A percentile compares a stretch with the other conserved stretches of the same genome.
These are phyloP conservation scores for Zygosaccharomyces bisporus DNA, from an alignment of 805 yeast species.

Conservation along the genomic window DNA sequence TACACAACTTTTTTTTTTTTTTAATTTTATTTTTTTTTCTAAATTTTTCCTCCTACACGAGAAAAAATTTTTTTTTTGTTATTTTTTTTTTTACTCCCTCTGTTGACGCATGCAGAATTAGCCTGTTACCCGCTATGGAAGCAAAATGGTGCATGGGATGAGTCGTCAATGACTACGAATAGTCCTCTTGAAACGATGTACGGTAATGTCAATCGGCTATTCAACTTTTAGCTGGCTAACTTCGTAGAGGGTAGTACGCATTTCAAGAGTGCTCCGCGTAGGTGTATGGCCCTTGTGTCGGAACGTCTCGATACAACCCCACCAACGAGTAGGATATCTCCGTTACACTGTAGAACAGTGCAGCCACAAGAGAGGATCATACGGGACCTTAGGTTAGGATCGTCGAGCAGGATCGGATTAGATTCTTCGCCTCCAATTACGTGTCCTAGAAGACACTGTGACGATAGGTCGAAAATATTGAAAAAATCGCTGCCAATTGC, in stretches of 20 bases:
- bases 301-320: slow-evolving; percentile 24
- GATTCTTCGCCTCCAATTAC: slow-evolving; percentile 1
- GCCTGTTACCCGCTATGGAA: not conserved
- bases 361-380: slow-evolving; percentile 18
- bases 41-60: not conserved
- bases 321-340: slow-evolving; percentile 28
- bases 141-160: not conserved
- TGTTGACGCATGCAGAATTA: not conserved
- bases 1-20: slow-evolving; percentile 7
- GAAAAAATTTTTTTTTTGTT: not conserved
- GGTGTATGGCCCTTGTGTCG: slow-evolving; percentile 14
- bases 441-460: slow-evolving; percentile 23
- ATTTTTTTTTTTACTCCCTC: not conserved
- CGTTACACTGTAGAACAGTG: slow-evolving; percentile 19
- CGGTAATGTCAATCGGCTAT: not conserved
- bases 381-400: not conserved
- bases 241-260: slow-evolving; percentile 30
- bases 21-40: slow-evolving; percentile 5
- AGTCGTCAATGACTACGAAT: not conserved
- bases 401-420: not conserved
- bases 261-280: slow-evolving; percentile 32
- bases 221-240: slow-evolving; percentile 16
- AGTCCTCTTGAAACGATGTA: not conserved
- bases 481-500: slow-evolving; percentile 17
- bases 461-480: slow-evolving; percentile 24